Conservation (phyloP, 768 basidiomycete genomes). For the Trametes gibbosa region DNA sequence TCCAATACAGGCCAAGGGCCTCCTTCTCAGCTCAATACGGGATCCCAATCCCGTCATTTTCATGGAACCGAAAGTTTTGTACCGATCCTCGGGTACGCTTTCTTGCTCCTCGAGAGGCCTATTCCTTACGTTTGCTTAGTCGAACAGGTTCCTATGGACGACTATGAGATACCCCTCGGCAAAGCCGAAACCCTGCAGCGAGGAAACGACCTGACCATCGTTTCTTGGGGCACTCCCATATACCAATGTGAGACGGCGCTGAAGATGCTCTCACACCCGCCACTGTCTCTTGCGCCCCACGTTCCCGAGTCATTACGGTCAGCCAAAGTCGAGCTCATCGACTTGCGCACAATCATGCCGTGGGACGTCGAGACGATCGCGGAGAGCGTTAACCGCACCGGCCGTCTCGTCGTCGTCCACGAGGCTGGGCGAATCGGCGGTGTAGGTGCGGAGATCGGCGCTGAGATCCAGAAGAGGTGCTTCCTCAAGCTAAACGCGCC, state of each 20-base stretch:
- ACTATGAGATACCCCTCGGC: slow-evolving; percentile 80
- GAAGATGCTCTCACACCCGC: slow-evolving; percentile 66
- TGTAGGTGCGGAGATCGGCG: slow-evolving; percentile 89
- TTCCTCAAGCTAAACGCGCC: slow-evolving; percentile 89
- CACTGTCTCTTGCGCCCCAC: slow-evolving; percentile 56
- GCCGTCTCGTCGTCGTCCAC: slow-evolving; percentile 85
- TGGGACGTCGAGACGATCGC: slow-evolving; percentile 82
- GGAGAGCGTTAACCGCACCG: slow-evolving; percentile 82
- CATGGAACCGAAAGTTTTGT: slow-evolving; percentile 93
- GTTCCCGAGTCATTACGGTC: slow-evolving; percentile 63
- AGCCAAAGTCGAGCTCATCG: slow-evolving; percentile 85
- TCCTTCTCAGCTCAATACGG: slow-evolving; percentile 81
- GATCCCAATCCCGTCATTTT: slow-evolving; percentile 94
- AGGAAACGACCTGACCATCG: slow-evolving; percentile 83
- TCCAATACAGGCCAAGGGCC: slow-evolving; percentile 93
- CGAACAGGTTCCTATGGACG: slow-evolving; percentile 90
- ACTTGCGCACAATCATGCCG: slow-evolving; percentile 84
- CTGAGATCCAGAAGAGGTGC: slow-evolving; percentile 83
- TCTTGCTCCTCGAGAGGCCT: background rate
- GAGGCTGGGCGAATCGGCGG: slow-evolving; percentile 88
- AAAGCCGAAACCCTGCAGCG: slow-evolving; percentile 71
- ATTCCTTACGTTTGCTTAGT: slow-evolving; percentile 40
- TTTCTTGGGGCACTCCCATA: slow-evolving; percentile 92
- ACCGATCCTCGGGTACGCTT: slow-evolving; percentile 74
- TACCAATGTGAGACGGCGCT: slow-evolving; percentile 88